Evolutionary conservation across 2,329 filamentous ascomycete genomes (phyloP).

Genomic region (Lachnellula willkommii): DNA sequence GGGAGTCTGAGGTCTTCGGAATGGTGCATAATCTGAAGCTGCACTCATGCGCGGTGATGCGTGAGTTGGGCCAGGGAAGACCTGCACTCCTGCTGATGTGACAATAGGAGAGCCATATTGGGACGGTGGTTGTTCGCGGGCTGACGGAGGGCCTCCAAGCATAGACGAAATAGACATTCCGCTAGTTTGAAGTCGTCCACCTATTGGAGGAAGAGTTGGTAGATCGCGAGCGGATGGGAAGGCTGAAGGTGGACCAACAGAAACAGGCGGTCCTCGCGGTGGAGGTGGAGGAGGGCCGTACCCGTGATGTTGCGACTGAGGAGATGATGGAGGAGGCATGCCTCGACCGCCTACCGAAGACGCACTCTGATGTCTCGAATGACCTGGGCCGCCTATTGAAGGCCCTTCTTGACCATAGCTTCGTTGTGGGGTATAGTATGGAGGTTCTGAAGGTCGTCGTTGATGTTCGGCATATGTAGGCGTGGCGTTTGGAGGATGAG

Average conservation of each 20-base stretch:
- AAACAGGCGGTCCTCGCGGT: slow-evolving; percentile 37
- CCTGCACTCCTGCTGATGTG: slow-evolving; percentile 30
- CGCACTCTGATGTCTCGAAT: slow-evolving; percentile 30
- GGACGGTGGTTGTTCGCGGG: slow-evolving; percentile 41
- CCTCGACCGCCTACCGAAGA: slow-evolving; percentile 30
- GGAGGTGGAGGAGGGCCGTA: slow-evolving; percentile 30
- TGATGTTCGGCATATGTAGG: slow-evolving; percentile 29
- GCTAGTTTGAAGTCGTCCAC: slow-evolving; percentile 40
- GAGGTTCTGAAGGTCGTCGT: slow-evolving; percentile 31
- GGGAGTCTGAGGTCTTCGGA: slow-evolving; percentile 67
- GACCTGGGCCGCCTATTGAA: slow-evolving; percentile 24
- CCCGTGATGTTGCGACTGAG: slow-evolving; percentile 38
- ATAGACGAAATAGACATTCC: slow-evolving; percentile 70
- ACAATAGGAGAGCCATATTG: slow-evolving; percentile 43
- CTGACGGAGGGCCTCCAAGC: slow-evolving; percentile 50
- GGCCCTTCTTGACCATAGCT: slow-evolving; percentile 28
- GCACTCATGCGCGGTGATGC: slow-evolving; percentile 33
- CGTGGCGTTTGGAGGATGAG: slow-evolving; percentile 27
- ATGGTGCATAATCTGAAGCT: slow-evolving; percentile 55
- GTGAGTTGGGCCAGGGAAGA: slow-evolving; percentile 37
- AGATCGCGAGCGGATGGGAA: slow-evolving; percentile 50
- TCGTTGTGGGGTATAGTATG: slow-evolving; percentile 28
- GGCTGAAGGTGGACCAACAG: slow-evolving; percentile 35
- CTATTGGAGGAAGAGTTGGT: slow-evolving; percentile 43
- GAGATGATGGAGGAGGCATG: slow-evolving; percentile 48